These are phyloP conservation scores for Colletotrichum scovillei DNA, from an alignment of 2,329 filamentous ascomycete species.

Conservation along the genomic window DNA sequence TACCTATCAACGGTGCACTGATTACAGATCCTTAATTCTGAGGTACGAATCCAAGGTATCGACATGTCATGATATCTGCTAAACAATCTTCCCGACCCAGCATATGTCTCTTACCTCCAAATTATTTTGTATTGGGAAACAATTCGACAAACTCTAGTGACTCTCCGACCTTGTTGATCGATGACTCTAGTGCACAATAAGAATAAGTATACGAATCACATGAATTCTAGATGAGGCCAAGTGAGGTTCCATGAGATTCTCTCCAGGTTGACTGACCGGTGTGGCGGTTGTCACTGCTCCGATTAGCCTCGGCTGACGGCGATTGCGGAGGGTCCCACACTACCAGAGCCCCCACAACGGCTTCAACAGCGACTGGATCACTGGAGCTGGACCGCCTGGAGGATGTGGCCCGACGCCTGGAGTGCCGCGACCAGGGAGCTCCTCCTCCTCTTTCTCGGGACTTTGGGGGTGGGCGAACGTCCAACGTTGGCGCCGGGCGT, in stretches of 20 bases:
- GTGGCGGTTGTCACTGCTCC: slow-evolving; percentile 7
- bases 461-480: neutral
- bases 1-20: no score
- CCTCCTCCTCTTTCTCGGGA: neutral
- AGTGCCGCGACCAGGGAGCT: slow-evolving; percentile 25
- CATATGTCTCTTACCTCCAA: neutral
- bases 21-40: no score
- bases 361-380: slow-evolving; percentile 14
- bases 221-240: neutral
- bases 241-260: slow-evolving; percentile 26
- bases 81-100: no score
- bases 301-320: slow-evolving; percentile 32
- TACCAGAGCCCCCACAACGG: slow-evolving; percentile 7
- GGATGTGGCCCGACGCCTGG: neutral
- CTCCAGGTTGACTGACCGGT: neutral
- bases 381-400: slow-evolving; percentile 1
- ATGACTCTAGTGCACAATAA: neutral
- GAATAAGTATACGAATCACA: neutral
- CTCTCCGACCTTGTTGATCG: no score
- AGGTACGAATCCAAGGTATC: no score
- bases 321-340: slow-evolving; percentile 26
- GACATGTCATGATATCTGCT: no score
- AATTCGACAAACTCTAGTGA: neutral
- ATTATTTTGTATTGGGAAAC: neutral
- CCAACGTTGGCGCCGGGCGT: slow-evolving; percentile 2